Base-by-base conservation (phyloP, 495 filamentous ascomycete species). In the Penicilliopsis zonata region DNA sequence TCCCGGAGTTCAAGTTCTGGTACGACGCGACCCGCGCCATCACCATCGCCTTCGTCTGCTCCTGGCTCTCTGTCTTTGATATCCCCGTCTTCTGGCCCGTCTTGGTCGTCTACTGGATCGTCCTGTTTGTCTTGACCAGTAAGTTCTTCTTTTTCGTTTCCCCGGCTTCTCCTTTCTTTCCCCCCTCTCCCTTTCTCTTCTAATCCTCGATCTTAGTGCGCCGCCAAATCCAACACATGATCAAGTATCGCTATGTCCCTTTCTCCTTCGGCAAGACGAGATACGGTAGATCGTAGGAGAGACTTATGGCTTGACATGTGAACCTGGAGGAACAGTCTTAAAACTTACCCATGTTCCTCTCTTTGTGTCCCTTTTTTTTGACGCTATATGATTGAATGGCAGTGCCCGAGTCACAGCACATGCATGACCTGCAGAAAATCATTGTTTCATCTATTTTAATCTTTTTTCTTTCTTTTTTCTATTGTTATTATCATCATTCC, bases 1-100 rank as follows among this genome's bases (percentile, higher is more conserved):
- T 98, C 14, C 90, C 90, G 15, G 90, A 98, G 63, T 98, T 98
- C 73, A 98, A 96, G 71, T 98, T 98, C 73, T 98, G 90, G 90
- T 78, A 95, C 56, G 75, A 80, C 32, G 86, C 86, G 26, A 95
- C 90, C 38, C 76, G 84, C 46, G 90, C 90, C 30, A 71, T 95
- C 49, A 43, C 65, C 34, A 84, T 95, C 46, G 78, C 70, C 6
- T 96, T 98, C 46, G 38, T 78, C 26, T 94, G 87, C 69, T 82
- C 74, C 31, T 96, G 88, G 88, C 87, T 93, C 59, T 57, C 77
- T 44, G 63, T 94, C 45, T 96, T 95, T 55, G 80, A 98, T 58
- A 80, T 98, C 47, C 90, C 90, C 1, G 90, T 98, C 20, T 98
- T 96, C 72, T 98, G 90, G 90, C 90, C 90, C 27, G 86, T 98